phyloP scores from a whole-genome alignment of 169 alveolate genomes.

The Gregarina niphandrodes region DNA sequence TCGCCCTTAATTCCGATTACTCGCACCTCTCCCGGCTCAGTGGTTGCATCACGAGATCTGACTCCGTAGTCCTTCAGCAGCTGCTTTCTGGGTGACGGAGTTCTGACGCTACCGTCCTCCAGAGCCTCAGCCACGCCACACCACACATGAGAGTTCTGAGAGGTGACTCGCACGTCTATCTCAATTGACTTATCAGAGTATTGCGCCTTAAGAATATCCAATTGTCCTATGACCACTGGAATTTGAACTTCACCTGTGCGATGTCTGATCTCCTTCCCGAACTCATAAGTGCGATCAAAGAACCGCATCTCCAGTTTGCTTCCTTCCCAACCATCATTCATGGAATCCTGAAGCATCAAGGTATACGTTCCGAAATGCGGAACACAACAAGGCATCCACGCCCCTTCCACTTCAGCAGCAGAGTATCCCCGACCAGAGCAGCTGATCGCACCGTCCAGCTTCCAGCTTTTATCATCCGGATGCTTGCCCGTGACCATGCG shows the following conservation, averaged over 20 bases:
- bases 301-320: constrained; percentile 27
- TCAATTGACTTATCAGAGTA: constrained; percentile 15
- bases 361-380: constrained; percentile 32
- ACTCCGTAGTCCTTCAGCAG: constrained; percentile 27
- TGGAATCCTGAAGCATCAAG: constrained; percentile 23
- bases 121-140: constrained; percentile 26
- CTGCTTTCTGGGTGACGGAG: constrained; percentile 19
- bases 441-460: constrained; percentile 30
- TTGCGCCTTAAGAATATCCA: constrained; percentile 6
- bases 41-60: constrained; percentile 17
- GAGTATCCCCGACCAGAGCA: constrained; percentile 32
- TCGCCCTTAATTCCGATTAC: constrained; percentile 13
- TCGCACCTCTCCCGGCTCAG: constrained; percentile 6
- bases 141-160: constrained; percentile 21
- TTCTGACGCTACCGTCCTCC: neutral
- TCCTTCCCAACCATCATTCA: constrained; percentile 33
- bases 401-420: constrained; percentile 7
- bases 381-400: constrained; percentile 35
- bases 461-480: constrained; percentile 29
- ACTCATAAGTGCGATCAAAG: constrained; percentile 16
- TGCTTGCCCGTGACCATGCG: constrained; percentile 24
- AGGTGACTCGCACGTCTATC: constrained; percentile 11
- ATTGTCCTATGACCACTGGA: constrained; percentile 11
- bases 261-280: constrained; percentile 22
- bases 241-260: constrained; percentile 11